Base-by-base conservation (phyloP, 352 stramenopile genomes). In the Pythium aristosporum region DNA sequence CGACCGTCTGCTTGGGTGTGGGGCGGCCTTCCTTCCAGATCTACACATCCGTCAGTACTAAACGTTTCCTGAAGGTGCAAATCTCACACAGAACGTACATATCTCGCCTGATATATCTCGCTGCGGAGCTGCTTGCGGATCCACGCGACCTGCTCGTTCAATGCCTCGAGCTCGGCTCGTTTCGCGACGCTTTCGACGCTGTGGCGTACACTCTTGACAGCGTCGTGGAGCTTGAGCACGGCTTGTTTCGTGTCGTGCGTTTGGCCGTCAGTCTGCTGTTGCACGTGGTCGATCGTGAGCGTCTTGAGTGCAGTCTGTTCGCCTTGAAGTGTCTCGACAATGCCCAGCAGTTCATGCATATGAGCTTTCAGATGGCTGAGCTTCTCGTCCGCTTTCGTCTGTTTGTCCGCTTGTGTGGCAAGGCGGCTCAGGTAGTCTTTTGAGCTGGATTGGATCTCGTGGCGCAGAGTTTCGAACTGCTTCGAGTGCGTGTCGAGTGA, bases 21-120 rank as follows among this genome's bases (percentile, higher is more conserved):
- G 79, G 78, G 1, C 70, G 59, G 0, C 79, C 81, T 53, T 78
- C 58, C 58, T 92, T 92, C 83, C 83, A 92, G 44, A 92, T 87
- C 83, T 92, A 12, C 3, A n/a, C 25, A 30, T 30, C 25, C 25
- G 25, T 30, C 25, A 30, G 25, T 30, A n/a, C n/a, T n/a, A 30
- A 30, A 30, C 25, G 25, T 30, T 30, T 30, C 25, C 25, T 30
- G 25, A 30, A 30, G 25, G 25, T 30, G 25, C 5, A 30, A 30
- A 30, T 2, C 25, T 10, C 16, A 48, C 42, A 48, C 23, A 23
- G 25, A 43, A 78, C 80, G 66, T 72, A 90, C 83, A 44, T 87
- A 92, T 34, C 81, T 81, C 12, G 81, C 84, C 63, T 91, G 81
- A 61, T 80, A 89, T 13, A 92, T 76, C 54, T 92, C 84, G 21